These are phyloP conservation scores for Coemansia sp. DNA, from an alignment of 192 early-diverging fungal species.

Conservation along the genomic window DNA sequence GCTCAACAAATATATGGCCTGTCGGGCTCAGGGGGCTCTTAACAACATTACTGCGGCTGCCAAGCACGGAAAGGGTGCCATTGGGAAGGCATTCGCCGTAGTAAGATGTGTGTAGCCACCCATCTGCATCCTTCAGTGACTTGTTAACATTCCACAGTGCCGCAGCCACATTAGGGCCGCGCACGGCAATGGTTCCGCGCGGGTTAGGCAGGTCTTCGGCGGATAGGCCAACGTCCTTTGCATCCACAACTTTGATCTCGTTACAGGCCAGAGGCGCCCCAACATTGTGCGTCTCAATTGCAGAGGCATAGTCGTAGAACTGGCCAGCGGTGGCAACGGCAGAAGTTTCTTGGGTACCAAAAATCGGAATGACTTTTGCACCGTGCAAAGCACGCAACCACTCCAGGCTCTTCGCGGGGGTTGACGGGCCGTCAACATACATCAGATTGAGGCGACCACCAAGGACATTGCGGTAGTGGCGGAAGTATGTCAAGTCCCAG, in stretches of 20 bases:
- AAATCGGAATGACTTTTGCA: conserved; percentile 43
- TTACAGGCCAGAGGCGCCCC: conserved; percentile 51
- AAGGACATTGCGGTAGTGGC: conserved; percentile 53
- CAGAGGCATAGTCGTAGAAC: conserved; percentile 49
- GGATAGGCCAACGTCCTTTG: neutral
- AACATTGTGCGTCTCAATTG: conserved; percentile 46
- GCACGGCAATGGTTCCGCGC: conserved; percentile 37
- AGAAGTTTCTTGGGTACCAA: conserved; percentile 27
- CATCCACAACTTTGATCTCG: conserved; percentile 50
- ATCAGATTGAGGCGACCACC: conserved; percentile 46
- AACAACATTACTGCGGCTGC: conserved; percentile 13
- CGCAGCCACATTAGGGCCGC: conserved; percentile 39
- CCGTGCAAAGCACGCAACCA: conserved; percentile 45
- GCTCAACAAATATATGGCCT: conserved; percentile 23
- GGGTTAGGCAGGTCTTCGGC: conserved; percentile 38
- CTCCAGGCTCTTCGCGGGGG: conserved; percentile 37
- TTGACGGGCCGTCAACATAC: conserved; percentile 30
- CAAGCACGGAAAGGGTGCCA: conserved; percentile 40
- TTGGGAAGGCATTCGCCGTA: conserved; percentile 44
- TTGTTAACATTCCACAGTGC: conserved; percentile 22
- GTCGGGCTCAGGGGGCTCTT: conserved; percentile 18
- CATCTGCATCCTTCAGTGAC: conserved; percentile 5
- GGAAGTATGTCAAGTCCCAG: conserved; percentile 52
- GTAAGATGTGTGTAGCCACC: conserved; percentile 36
- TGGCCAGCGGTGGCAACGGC: conserved; percentile 22